Percentiles rank a stretch among this genome's conserved stretches.
Conservation (phyloP, 768 basidiomycete genomes). For the Auricularia cornea region DNA sequence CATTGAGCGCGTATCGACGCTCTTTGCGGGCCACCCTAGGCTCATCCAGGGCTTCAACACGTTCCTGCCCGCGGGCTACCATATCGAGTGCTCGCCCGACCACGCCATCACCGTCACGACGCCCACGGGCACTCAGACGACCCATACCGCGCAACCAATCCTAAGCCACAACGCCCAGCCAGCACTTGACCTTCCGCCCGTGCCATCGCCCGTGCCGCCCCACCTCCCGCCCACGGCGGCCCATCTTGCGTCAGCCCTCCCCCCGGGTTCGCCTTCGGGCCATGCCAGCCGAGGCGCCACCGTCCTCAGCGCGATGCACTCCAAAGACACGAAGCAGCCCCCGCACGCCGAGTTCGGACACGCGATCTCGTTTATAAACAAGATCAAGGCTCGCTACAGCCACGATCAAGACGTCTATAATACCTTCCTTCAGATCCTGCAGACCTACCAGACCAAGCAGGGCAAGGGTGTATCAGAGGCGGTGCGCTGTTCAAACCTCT, state of each 20-base stretch:
- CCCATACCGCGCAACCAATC: background rate
- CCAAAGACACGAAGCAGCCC: background rate
- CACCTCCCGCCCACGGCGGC: background rate
- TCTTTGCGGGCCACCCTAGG: constrained; percentile 82
- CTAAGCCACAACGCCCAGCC: background rate
- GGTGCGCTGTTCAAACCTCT: background rate
- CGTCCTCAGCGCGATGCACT: background rate
- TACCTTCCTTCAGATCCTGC: constrained; percentile 69
- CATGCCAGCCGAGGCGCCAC: background rate
- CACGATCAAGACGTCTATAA: constrained; percentile 76
- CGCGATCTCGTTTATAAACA: constrained; percentile 92
- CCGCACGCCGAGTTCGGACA: constrained; percentile 31
- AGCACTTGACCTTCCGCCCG: background rate
- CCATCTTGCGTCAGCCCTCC: background rate
- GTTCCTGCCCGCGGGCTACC: constrained; percentile 89
- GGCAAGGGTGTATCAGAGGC: constrained; percentile 22
- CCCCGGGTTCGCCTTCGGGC: background rate
- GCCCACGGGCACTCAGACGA: background rate
- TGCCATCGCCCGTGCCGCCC: background rate
- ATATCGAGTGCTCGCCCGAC: constrained; percentile 73
- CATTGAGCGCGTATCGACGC: constrained; percentile 86
- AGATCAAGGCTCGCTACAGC: constrained; percentile 84
- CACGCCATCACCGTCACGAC: constrained; percentile 20
- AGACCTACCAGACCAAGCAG: constrained; percentile 46
- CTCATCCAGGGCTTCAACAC: constrained; percentile 99